Percentiles rank a stretch among this genome's conserved stretches.
These are phyloP conservation scores for Aspergillus fumigatus DNA, from an alignment of 2,329 filamentous ascomycete species.

Conservation along the genomic window DNA sequence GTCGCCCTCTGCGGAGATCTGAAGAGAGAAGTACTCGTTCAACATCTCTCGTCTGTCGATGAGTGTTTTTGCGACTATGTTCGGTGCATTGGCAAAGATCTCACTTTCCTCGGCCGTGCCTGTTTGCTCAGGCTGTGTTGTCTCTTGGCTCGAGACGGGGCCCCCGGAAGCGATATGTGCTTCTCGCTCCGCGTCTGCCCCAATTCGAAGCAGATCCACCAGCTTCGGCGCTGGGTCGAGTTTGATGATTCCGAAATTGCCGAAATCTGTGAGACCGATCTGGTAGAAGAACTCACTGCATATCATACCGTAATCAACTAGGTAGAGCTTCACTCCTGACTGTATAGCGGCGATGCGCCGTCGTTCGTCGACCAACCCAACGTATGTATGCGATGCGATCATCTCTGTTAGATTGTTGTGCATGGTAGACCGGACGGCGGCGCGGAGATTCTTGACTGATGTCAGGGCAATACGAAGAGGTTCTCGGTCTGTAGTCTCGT, in stretches of 20 bases:
- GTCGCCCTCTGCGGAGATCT: constrained; percentile 73
- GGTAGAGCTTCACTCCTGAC: constrained; percentile 82
- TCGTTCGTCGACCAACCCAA: constrained; percentile 83
- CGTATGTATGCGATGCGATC: constrained; percentile 83
- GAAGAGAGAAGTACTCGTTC: constrained; percentile 83
- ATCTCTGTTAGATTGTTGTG: constrained; percentile 84
- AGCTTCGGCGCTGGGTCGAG: constrained; percentile 74
- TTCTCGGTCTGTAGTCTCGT: constrained; percentile 67
- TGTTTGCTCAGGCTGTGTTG: constrained; percentile 11
- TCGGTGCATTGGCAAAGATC: constrained; percentile 62
- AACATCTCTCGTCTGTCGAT: constrained; percentile 80
- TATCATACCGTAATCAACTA: constrained; percentile 86
- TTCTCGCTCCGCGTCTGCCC: constrained; percentile 65
- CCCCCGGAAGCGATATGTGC: constrained; percentile 17
- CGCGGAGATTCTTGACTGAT: constrained; percentile 81
- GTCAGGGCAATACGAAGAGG: constrained; percentile 67
- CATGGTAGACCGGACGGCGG: constrained; percentile 72
- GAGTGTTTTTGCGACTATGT: constrained; percentile 63
- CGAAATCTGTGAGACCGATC: constrained; percentile 88
- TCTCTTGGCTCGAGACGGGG: background rate
- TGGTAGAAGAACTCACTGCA: constrained; percentile 94
- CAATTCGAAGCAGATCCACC: constrained; percentile 65
- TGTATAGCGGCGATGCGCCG: constrained; percentile 90
- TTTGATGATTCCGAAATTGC: constrained; percentile 81
- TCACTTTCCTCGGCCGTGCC: constrained; percentile 44